These are phyloP conservation scores for Komagataella mondaviorum DNA, from an alignment of 805 yeast species.

Conservation along the genomic window DNA sequence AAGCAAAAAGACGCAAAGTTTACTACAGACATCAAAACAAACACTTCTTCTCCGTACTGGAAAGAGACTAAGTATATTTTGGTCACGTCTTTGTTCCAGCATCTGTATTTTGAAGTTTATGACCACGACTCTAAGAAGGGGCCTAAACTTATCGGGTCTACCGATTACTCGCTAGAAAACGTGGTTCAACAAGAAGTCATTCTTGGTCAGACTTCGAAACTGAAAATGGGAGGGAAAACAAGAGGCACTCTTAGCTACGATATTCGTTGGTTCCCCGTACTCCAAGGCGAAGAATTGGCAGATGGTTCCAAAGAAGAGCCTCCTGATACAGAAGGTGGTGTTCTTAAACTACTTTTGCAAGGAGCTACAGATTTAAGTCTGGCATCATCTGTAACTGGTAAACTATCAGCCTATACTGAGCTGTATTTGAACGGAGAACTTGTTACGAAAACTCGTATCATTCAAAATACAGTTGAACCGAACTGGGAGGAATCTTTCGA, in stretches of 20 bases:
- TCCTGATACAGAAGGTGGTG: slow-evolving; percentile 61
- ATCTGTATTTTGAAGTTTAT: slow-evolving; percentile 38
- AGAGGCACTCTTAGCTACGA: slow-evolving; percentile 53
- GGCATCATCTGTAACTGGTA: slow-evolving; percentile 33
- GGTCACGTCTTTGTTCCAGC: slow-evolving; percentile 41
- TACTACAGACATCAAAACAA: slow-evolving; percentile 42
- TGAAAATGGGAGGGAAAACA: slow-evolving; percentile 35
- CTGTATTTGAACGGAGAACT: slow-evolving; percentile 43
- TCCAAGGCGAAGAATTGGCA: slow-evolving; percentile 27
- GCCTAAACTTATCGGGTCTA: slow-evolving; percentile 35
- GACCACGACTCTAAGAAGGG: slow-evolving; percentile 44
- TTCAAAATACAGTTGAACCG: slow-evolving; percentile 62
- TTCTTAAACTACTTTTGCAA: slow-evolving; percentile 48
- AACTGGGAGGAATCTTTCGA: slow-evolving; percentile 56
- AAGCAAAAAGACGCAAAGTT: slow-evolving; percentile 23
- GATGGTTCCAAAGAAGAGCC: slow-evolving; percentile 35
- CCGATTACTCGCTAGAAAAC: slow-evolving; percentile 42
- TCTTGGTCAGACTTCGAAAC: slow-evolving; percentile 27
- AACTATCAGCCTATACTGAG: slow-evolving; percentile 57
- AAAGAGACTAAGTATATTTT: slow-evolving; percentile 52
- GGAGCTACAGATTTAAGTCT: slow-evolving; percentile 46
- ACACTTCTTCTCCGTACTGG: slow-evolving; percentile 46
- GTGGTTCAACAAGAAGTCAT: slow-evolving; percentile 40
- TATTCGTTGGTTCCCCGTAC: slow-evolving; percentile 32
- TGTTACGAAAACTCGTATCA: slow-evolving; percentile 42